phyloP scores from a whole-genome alignment of 1,284 basidiomycete genomes.

The Puccinia horiana region DNA sequence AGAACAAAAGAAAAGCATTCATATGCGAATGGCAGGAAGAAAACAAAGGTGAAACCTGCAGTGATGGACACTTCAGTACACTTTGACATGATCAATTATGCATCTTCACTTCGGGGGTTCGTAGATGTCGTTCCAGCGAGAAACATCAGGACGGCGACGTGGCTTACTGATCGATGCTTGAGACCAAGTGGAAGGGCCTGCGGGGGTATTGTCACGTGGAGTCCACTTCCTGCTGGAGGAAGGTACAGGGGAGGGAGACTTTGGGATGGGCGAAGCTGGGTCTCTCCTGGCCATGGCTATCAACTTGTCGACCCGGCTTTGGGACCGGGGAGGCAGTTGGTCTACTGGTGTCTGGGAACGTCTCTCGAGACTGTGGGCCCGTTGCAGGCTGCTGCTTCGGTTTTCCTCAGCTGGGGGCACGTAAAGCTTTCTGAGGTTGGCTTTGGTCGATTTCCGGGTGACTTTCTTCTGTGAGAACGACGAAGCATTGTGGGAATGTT shows the following conservation, averaged over 20 bases:
- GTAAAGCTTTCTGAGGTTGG: neutral
- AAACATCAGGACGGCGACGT: neutral
- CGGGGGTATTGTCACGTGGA: neutral
- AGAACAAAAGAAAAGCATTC: too few relatives aligned
- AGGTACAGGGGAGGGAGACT: neutral
- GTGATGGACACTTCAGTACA: neutral
- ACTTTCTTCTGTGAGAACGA: neutral
- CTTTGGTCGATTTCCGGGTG: neutral
- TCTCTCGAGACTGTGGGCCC: neutral
- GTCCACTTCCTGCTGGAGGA: neutral
- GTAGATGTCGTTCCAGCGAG: slow-evolving; percentile 2
- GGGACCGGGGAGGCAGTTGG: neutral
- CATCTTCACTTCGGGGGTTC: neutral
- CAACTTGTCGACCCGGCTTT: neutral
- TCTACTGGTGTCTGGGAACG: neutral
- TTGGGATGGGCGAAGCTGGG: neutral
- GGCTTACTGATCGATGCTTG: neutral
- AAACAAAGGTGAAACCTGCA: neutral
- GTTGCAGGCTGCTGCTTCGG: neutral
- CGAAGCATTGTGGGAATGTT: neutral
- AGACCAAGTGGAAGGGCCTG: neutral
- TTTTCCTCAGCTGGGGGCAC: neutral
- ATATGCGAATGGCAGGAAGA: neutral
- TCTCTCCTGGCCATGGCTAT: neutral
- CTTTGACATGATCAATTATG: neutral